These are phyloP conservation scores for Setaria italica DNA, from an alignment of 202 grass and related monocot species.

Conservation along the genomic window DNA sequence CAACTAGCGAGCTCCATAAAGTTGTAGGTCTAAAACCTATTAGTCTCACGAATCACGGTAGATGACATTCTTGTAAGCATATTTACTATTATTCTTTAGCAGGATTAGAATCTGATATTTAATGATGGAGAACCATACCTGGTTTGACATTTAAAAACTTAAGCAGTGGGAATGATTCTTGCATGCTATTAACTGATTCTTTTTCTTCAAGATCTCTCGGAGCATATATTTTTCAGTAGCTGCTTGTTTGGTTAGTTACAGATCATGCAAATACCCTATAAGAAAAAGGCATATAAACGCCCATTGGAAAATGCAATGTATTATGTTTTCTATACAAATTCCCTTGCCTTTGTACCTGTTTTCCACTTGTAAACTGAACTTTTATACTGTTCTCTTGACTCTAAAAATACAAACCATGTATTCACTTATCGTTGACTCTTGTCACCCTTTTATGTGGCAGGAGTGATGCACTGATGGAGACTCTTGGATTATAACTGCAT, in stretches of 20 bases:
- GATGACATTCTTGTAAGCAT: background rate
- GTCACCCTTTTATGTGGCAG: slow-evolving; percentile 44
- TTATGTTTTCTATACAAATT: slow-evolving; percentile 20
- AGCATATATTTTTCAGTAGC: background rate
- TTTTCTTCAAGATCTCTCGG: slow-evolving; percentile 7
- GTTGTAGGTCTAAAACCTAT: background rate
- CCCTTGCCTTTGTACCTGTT: slow-evolving; percentile 11
- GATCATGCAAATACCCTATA: background rate
- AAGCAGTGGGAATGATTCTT: slow-evolving; percentile 6
- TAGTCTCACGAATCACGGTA: background rate
- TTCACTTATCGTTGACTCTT: slow-evolving; percentile 38
- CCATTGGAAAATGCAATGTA: background rate
- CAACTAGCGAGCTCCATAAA: background rate
- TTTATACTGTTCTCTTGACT: slow-evolving; percentile 13
- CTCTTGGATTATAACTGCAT: slow-evolving; percentile 44
- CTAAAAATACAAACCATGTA: slow-evolving; percentile 19
- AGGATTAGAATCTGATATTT: slow-evolving; percentile 14
- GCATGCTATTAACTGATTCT: slow-evolving; percentile 9
- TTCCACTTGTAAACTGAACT: slow-evolving; percentile 1
- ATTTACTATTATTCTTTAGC: slow-evolving; percentile 26
- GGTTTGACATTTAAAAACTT: slow-evolving; percentile 5
- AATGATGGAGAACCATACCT: background rate
- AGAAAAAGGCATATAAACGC: background rate
- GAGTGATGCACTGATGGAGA: slow-evolving; percentile 39
- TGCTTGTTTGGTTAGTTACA: slow-evolving; percentile 12